phyloP scores from a whole-genome alignment of 2,329 filamentous ascomycete genomes.

The Arthrobotrys conoides region DNA sequence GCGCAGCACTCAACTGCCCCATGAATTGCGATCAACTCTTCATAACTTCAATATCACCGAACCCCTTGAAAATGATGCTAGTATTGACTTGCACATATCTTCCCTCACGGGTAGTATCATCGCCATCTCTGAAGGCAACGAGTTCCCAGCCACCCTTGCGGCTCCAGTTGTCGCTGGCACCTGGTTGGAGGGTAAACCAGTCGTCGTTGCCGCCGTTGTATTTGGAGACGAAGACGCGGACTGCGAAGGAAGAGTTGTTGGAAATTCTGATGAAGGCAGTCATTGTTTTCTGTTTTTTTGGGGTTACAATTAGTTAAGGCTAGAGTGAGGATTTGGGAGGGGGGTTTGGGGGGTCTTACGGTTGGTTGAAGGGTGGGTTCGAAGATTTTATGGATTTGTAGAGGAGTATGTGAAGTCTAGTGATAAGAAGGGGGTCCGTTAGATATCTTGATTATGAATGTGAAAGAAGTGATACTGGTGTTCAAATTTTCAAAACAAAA shows the following conservation, averaged over 20 bases:
- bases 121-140: conserved; percentile 22
- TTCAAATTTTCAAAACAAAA: neutral
- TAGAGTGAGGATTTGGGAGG: neutral
- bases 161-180: conserved; percentile 20
- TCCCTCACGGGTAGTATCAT: conserved; percentile 8
- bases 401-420: neutral
- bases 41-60: neutral
- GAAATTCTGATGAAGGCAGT: conserved; percentile 12
- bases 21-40: too few species aligned
- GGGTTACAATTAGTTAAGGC: neutral
- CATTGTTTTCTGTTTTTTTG: conserved; percentile 20
- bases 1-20: too few species aligned
- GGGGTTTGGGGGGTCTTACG: neutral
- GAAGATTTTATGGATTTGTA: neutral
- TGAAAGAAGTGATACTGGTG: neutral
- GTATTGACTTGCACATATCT: conserved; percentile 21
- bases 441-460: neutral
- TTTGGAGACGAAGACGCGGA: conserved; percentile 35
- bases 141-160: conserved; percentile 37
- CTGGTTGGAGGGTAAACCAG: conserved; percentile 21
- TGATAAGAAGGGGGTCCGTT: neutral
- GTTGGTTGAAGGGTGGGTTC: neutral
- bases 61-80: neutral
- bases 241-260: conserved; percentile 1
- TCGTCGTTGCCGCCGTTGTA: conserved; percentile 20